A percentile compares a stretch with the other conserved stretches of the same genome.
Evolutionary conservation across 73 alveolate species (phyloP).

Genomic region (Paramecium caudatum): DNA sequence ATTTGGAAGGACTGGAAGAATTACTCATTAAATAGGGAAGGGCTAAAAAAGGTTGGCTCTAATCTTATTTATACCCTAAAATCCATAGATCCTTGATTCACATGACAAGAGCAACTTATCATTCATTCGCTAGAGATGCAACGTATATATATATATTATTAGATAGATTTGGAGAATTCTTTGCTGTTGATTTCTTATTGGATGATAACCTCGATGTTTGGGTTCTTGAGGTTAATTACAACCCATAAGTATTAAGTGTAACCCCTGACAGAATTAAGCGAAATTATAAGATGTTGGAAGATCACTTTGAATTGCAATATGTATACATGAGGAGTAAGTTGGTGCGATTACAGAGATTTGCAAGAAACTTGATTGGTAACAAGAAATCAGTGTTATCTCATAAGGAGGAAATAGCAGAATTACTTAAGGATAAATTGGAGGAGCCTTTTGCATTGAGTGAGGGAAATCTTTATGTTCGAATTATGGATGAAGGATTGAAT

Average conservation of each 20-base stretch:
- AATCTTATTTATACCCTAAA: slow-evolving; percentile 58
- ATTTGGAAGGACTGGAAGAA: slow-evolving; percentile 52
- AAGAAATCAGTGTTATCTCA: neutral
- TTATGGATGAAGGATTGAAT: slow-evolving; percentile 55
- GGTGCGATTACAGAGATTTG: slow-evolving; percentile 22
- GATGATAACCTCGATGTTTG: slow-evolving; percentile 73
- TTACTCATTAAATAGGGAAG: slow-evolving; percentile 47
- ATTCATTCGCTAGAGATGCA: slow-evolving; percentile 59
- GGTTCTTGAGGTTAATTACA: slow-evolving; percentile 73
- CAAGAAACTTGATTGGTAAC: neutral
- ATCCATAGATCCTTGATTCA: slow-evolving; percentile 70
- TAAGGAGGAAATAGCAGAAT: neutral
- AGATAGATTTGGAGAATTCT: slow-evolving; percentile 58
- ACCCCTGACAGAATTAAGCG: slow-evolving; percentile 70
- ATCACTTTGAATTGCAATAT: slow-evolving; percentile 58
- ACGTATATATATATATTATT: neutral
- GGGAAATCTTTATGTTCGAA: slow-evolving; percentile 18
- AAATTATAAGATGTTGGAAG: slow-evolving; percentile 76
- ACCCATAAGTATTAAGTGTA: slow-evolving; percentile 57
- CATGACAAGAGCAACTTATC: slow-evolving; percentile 63
- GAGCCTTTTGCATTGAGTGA: neutral
- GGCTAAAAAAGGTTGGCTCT: slow-evolving; percentile 70
- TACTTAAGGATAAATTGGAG: slow-evolving; percentile 29
- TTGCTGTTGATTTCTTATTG: slow-evolving; percentile 74
- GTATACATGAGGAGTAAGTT: slow-evolving; percentile 60